Evolutionary conservation across 257 asterid species (phyloP), one percentile per base, ranked within the genome.

Genomic region (Solanum pinnatisectum): DNA sequence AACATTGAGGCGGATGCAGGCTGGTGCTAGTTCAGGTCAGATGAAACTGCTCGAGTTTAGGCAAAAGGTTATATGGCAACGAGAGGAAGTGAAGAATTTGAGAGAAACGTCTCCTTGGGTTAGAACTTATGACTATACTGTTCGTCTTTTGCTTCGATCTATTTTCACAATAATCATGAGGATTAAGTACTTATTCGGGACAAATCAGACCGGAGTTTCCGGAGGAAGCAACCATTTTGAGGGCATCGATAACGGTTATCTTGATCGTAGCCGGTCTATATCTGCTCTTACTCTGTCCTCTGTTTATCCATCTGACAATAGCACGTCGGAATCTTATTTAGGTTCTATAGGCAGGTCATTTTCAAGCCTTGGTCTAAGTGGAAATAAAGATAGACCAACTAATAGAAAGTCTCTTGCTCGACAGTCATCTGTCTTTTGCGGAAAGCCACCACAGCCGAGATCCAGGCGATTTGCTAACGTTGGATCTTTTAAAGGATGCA

Each of bases 31-130:
- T 72, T 70, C 91, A 9, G 89, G 93, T 74, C 92, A 89, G 86
- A 94, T 92, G 81, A 93, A 92, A 86, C 65, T 95, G 89, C 93
- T 94, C 2, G 98, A 94, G 90, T 94, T 92, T 90, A 98, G 93
- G 94, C 97, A 94, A 93, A 97, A 95, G 90, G 96, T 97, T 35
- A 73, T 88, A 88, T 92, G 96, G 98, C 98, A 97, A 87, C 94
- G 94, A 12, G 95, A 91, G 89, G 98, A 97, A 90, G 98, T 96
- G 90, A 97, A 95, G 93, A 94, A 94, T 92, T 94, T 97, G 32
- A 88, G 91, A 22, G 98, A 96, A 72, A 94, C 92, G 93, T 95
- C 99, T 74, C 99, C 97, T 85, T 97, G 98, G 97, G 91, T 86
- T 76, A 89, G 93, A 90, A 92, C 96, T 2, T 92, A 94, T 88